A percentile compares a stretch with the other conserved stretches of the same genome.
phyloP scores from a whole-genome alignment of 495 filamentous ascomycete species.

The Evernia prunastri region DNA sequence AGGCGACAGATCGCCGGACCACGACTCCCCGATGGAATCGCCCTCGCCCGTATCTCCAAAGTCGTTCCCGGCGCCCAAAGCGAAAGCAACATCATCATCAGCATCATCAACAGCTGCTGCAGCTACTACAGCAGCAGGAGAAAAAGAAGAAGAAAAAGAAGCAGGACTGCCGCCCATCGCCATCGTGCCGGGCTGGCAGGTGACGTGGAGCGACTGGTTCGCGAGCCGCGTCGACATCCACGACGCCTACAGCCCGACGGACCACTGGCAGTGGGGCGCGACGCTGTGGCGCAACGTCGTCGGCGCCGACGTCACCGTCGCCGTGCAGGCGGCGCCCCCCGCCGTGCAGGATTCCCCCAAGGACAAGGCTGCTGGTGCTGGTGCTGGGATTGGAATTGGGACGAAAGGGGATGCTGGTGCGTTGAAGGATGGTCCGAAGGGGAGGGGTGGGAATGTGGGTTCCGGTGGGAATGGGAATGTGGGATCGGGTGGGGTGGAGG shows the following conservation, averaged over 20 bases:
- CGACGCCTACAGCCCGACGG: constrained; percentile 71
- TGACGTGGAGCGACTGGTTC: constrained; percentile 69
- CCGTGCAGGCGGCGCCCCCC: constrained; percentile 43
- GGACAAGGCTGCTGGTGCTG: too few species aligned
- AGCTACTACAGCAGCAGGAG: too few species aligned
- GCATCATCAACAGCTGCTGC: too few species aligned
- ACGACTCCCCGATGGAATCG: background rate
- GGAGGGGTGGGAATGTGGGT: constrained; percentile 3
- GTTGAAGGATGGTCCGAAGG: constrained; percentile 15
- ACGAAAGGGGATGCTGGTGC: background rate
- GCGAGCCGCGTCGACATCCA: constrained; percentile 63
- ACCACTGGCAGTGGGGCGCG: constrained; percentile 99
- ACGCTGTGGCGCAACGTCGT: constrained; percentile 86
- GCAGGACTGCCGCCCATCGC: constrained; percentile 50
- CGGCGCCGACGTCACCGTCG: constrained; percentile 82
- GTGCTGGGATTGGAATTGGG: too few species aligned
- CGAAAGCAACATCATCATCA: constrained; percentile 1
- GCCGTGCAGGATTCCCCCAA: too few species aligned
- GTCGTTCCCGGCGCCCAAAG: constrained; percentile 15
- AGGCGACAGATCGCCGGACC: too few species aligned
- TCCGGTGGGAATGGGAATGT: constrained; percentile 35
- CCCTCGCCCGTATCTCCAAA: constrained; percentile 28
- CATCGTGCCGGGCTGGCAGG: constrained; percentile 66
- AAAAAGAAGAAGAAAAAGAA: too few species aligned
- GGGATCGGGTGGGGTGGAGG: constrained; percentile 46